Evolutionary conservation across 2,329 filamentous ascomycete species (phyloP).

Genomic region (Stagonosporopsis chrysanthemi): DNA sequence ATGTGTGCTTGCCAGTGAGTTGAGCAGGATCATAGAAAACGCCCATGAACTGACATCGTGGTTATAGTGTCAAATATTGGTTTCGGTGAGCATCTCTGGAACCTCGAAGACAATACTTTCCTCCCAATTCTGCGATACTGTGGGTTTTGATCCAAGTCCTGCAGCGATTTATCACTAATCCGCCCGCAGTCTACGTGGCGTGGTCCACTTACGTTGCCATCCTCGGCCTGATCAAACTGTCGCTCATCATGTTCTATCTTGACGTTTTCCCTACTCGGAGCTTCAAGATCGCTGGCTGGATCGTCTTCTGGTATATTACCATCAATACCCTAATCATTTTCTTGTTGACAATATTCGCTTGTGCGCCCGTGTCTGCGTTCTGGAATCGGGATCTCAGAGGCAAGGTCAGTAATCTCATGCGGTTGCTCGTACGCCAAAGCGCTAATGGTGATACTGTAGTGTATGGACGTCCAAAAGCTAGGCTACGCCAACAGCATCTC

Average conservation of each 20-base stretch:
- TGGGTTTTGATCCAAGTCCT: not conserved
- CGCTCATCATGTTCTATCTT: conserved; percentile 36
- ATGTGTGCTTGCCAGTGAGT: conserved; percentile 23
- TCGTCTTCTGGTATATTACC: conserved; percentile 26
- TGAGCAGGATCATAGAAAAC: too few species aligned
- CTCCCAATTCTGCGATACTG: conserved; percentile 25
- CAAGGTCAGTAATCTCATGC: conserved; percentile 1
- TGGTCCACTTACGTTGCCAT: conserved; percentile 30
- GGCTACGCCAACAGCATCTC: conserved; percentile 23
- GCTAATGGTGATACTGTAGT: not conserved
- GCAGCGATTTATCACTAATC: not conserved
- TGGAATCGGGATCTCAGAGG: conserved; percentile 37
- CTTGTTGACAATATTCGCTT: conserved; percentile 33
- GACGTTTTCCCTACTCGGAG: conserved; percentile 33
- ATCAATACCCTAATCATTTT: conserved; percentile 26
- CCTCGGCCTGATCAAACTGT: conserved; percentile 35
- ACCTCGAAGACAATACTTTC: conserved; percentile 23
- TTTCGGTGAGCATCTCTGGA: conserved; percentile 34
- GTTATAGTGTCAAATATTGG: conserved; percentile 15
- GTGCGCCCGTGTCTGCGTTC: conserved; percentile 31
- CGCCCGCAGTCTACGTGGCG: conserved; percentile 25
- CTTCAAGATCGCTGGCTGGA: conserved; percentile 24
- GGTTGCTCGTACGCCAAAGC: not conserved
- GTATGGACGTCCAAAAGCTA: conserved; percentile 24
- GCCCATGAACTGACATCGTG: not conserved